Conservation (phyloP, 177 flowering plant genomes). For the Vitis hybrid region DNA sequence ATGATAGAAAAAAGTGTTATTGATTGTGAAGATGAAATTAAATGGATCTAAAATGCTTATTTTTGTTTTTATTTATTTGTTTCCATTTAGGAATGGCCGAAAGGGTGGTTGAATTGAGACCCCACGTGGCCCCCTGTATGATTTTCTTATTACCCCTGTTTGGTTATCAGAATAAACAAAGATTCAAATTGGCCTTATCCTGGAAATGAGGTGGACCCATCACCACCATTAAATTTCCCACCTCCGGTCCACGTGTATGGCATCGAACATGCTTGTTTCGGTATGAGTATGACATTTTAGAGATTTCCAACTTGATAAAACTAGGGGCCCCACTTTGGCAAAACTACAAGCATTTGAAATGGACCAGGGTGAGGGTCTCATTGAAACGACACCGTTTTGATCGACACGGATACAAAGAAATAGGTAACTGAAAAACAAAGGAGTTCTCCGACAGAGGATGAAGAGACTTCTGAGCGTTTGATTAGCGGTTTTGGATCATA, state of each 20-base stretch:
- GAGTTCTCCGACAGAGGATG: background rate
- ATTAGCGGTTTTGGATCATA: background rate
- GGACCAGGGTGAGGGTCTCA: too few species aligned
- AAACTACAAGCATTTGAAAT: background rate
- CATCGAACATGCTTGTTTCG: background rate
- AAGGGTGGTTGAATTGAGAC: background rate
- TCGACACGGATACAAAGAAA: background rate
- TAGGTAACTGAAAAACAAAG: background rate
- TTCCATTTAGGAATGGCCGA: background rate
- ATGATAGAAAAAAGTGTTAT: background rate
- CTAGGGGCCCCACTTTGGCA: background rate
- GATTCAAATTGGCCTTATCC: background rate
- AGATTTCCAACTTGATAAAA: background rate
- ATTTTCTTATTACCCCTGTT: background rate
- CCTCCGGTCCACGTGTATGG: background rate
- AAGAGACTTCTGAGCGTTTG: background rate
- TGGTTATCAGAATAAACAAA: background rate
- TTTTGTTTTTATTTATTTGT: background rate
- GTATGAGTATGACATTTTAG: background rate
- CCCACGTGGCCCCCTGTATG: background rate
- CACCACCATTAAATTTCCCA: background rate
- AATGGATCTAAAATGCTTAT: background rate
- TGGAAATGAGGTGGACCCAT: constrained; percentile 1
- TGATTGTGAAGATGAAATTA: too few species aligned
- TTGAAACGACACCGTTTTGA: too few species aligned